These are phyloP conservation scores for Dendrocalamus sinicus DNA, from an alignment of 176 grass and related monocot species.

Conservation along the genomic window DNA sequence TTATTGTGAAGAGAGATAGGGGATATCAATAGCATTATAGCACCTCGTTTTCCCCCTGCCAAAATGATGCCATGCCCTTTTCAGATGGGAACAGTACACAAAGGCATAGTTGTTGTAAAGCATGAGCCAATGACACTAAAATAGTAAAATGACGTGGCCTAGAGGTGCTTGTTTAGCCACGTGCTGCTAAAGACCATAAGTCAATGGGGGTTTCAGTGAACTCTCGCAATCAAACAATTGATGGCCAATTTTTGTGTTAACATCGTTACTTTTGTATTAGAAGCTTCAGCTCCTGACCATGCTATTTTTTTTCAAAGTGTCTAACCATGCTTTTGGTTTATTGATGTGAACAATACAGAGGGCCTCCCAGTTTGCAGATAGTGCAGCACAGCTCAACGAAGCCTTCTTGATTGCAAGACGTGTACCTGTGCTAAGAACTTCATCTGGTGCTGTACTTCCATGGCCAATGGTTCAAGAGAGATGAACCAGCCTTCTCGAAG, in stretches of 20 bases:
- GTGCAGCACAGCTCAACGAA: slow-evolving; percentile 58
- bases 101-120: slow-evolving; percentile 1
- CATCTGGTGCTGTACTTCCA: slow-evolving; percentile 48
- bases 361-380: slow-evolving; percentile 53
- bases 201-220: not conserved
- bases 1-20: not conserved
- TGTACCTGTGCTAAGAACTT: slow-evolving; percentile 60
- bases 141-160: not conserved
- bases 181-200: not conserved
- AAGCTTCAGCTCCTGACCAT: not conserved
- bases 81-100: slow-evolving; percentile 5
- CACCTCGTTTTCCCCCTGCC: not conserved
- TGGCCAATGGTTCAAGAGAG: slow-evolving; percentile 67
- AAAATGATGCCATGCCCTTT: not conserved
- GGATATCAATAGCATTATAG: not conserved
- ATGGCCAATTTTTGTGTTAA: not conserved
- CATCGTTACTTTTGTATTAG: slow-evolving; percentile 21
- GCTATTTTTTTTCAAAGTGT: not conserved
- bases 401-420: slow-evolving; percentile 65
- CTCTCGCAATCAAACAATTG: not conserved
- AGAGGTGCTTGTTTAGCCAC: not conserved
- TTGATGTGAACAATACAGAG: slow-evolving; percentile 54
- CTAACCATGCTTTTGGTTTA: slow-evolving; percentile 40
- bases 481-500: slow-evolving; percentile 43
- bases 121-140: not conserved